Base-by-base conservation (phyloP, 2,329 filamentous ascomycete species). In the Aureobasidium sp. region DNA sequence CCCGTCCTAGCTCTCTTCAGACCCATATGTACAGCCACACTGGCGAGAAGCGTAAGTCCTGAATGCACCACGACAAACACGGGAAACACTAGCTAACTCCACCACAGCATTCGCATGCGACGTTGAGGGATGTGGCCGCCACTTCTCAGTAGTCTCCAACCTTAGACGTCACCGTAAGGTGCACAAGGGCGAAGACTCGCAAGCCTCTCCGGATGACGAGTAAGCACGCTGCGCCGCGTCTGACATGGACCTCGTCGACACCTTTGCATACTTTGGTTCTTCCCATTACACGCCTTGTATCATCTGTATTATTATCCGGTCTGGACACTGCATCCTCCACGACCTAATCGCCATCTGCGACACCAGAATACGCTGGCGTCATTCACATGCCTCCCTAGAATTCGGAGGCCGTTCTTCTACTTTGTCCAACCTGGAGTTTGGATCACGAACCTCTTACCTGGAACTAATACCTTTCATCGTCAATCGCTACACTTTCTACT, bases 21-120 rank as follows among this genome's bases (percentile, higher is more conserved):
- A 97, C 93, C 33, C 93, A 97, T 73, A 96, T 96, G 89, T 96
- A 96, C 77, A 96, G 91, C 75, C 93, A 97, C 71, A 97, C 93
- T 60, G 93, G 93, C 71, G 93, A 97, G 75, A 97, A 97, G 79
- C 93, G 91, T 96, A 84, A 81, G 91, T 86, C 21, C 31, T 45
- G 0, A 2, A 19, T 25, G 23, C 11, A 25, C 13, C 13, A 4
- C 5, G 11, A 21, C 6, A 33, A 9, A 15, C 68, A 23, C 2
- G 49, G 25, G 31, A 27, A 57, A 38, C 9, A 33, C n/a, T 57
- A 53, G 38, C 66, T 70, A 61, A 70, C 62, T 45, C 27, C 33
- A 50, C 57, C 64, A 60, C 70, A 96, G 92, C 94, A 66, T 97
- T 96, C 71, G 87, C 87, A 25, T 97, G 94, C 70, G 90, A 96